Base-by-base conservation (phyloP, 345 rosid genomes). In the Populus deltoides region DNA sequence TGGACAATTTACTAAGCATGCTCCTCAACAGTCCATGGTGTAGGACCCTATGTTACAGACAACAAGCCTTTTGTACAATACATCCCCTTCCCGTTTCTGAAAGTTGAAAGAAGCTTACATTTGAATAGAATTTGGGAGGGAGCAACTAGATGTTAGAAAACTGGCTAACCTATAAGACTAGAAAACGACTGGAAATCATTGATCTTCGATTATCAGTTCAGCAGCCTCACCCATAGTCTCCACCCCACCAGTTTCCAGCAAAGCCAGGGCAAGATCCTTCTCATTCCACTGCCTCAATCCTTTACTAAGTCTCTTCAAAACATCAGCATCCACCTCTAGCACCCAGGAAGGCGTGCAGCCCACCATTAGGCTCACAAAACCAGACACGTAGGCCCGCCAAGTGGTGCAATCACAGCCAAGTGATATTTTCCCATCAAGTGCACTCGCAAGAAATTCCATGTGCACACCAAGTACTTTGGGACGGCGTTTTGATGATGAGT, bases 391-490 rank as follows among this genome's bases (percentile, higher is more conserved):
- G 1, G 98, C 93, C 27, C 85, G 87, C 94, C 94, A 91, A 31
- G 93, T 91, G 8, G 94, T 93, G 72, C 81, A 82, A 77, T 92
- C 94, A 71, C 97, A 93, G 20, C 99, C 97, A 11, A 96, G 86
- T 0, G 97, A 93, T 81, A 93, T 91, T 78, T 92, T 93, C 75
- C 99, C 97, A 49, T 93, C 95, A 66, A 96, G 79, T 17, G 97
- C 93, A 43, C 94, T 91, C 8, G 94, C 97, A 31, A 96, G 85
- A 83, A 96, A 90, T 77, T 92, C 97, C 80, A 96, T 75, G 86
- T 96, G 99, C 73, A 83, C 61, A 68, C 87, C 90, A 63, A 96
- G 86, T 72, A 91, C 93, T 80, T 74, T 87, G 15, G 94, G 87
- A 67, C 98, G 86, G n/a, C 92, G 89, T 82, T 86, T 90, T 18